These are phyloP conservation scores for Pseudocercospora pini-densiflorae DNA, from an alignment of 2,329 filamentous ascomycete species.

Conservation along the genomic window DNA sequence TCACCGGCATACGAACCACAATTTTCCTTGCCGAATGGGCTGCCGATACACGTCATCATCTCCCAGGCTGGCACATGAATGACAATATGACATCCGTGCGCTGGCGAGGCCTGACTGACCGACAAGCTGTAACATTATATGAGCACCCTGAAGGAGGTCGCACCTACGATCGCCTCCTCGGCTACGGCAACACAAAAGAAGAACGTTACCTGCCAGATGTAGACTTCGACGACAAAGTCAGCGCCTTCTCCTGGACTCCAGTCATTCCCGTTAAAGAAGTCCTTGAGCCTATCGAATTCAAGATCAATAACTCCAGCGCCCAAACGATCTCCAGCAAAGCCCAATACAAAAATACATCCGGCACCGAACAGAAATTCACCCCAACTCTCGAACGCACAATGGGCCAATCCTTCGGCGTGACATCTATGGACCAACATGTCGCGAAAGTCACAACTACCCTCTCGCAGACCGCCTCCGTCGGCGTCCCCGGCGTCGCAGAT, in stretches of 20 bases:
- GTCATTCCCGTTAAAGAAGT: not conserved
- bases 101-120: constrained; percentile 2
- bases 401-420: not conserved
- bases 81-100: not conserved
- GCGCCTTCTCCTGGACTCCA: not conserved
- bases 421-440: not conserved
- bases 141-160: not conserved
- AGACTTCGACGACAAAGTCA: constrained; percentile 7
- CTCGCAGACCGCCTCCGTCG: not conserved
- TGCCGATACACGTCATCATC: not conserved
- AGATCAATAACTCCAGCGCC: not conserved
- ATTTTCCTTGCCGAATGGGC: not conserved
- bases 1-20: not conserved
- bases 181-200: not conserved
- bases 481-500: not conserved
- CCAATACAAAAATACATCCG: not conserved
- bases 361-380: not conserved
- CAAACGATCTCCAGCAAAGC: not conserved
- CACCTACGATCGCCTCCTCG: not conserved
- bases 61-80: constrained; percentile 6
- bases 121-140: not conserved
- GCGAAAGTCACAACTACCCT: not conserved
- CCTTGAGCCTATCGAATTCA: not conserved
- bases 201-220: not conserved
- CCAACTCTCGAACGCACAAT: not conserved